Conservation (phyloP, 371 early-diverging fungal genomes). For the Apophysomyces elegans region DNA sequence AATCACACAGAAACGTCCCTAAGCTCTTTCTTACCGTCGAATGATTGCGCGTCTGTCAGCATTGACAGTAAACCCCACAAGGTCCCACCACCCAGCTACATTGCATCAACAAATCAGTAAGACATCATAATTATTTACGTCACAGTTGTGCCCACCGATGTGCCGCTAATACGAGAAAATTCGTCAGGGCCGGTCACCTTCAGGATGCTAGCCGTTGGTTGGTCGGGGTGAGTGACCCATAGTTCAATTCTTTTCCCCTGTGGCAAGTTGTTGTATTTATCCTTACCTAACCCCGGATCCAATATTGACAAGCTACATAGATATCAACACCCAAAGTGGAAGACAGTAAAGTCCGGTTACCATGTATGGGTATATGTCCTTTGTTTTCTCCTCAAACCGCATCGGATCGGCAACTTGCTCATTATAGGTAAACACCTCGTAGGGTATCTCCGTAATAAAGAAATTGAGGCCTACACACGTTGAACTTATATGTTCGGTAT, state of each 20-base stretch:
- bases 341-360: constrained; percentile 36
- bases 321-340: constrained; percentile 2
- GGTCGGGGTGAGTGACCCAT: not conserved
- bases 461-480: constrained; percentile 80
- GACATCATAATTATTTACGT: not conserved
- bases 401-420: constrained; percentile 71
- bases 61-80: constrained; percentile 93
- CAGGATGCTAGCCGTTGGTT: constrained; percentile 57
- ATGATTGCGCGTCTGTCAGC: constrained; percentile 81
- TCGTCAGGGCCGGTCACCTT: constrained; percentile 83
- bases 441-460: constrained; percentile 88
- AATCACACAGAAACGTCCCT: not conserved
- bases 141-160: constrained; percentile 64
- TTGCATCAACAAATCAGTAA: not conserved
- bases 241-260: not conserved
- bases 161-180: constrained; percentile 89
- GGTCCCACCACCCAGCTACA: constrained; percentile 95
- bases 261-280: not conserved
- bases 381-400: constrained; percentile 78
- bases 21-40: constrained; percentile 67
- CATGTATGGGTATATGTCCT: constrained; percentile 82
- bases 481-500: not conserved
- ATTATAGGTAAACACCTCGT: constrained; percentile 95
- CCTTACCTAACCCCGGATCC: constrained; percentile 85
- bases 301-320: constrained; percentile 81